These are phyloP conservation scores for Alternaria triticimaculans DNA, from an alignment of 2,329 filamentous ascomycete genomes.

Conservation along the genomic window DNA sequence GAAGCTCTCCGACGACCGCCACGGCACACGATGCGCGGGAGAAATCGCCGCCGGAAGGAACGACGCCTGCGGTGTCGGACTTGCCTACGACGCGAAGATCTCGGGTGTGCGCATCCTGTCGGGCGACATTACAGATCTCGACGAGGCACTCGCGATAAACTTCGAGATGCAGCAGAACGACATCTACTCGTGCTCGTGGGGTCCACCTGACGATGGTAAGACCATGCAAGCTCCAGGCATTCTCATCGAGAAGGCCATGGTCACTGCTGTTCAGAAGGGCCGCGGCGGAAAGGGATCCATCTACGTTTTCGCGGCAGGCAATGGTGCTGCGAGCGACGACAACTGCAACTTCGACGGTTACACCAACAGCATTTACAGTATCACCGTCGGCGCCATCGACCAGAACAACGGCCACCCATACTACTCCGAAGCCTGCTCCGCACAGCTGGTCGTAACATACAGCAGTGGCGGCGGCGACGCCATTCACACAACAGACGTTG, in stretches of 20 bases:
- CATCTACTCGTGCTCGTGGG: slow-evolving; percentile 99
- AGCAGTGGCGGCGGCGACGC: slow-evolving; percentile 87
- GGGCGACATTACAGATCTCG: slow-evolving; percentile 86
- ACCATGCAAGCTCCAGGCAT: slow-evolving; percentile 95
- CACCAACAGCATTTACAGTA: slow-evolving; percentile 99
- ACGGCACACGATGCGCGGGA: slow-evolving; percentile 93
- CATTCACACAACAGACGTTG: slow-evolving; percentile 97
- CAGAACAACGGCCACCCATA: slow-evolving; percentile 86
- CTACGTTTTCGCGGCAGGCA: slow-evolving; percentile 96
- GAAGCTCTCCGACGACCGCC: slow-evolving; percentile 80
- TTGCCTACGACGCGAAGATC: slow-evolving; percentile 90
- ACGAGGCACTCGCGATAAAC: slow-evolving; percentile 91
- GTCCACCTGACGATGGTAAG: slow-evolving; percentile 88
- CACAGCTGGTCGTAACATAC: slow-evolving; percentile 94
- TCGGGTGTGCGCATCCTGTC: slow-evolving; percentile 92
- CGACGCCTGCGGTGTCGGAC: slow-evolving; percentile 91
- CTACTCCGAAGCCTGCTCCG: slow-evolving; percentile 96
- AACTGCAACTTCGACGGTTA: slow-evolving; percentile 99
- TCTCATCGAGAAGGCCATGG: slow-evolving; percentile 86
- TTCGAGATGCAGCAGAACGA: slow-evolving; percentile 90
- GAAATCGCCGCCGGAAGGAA: slow-evolving; percentile 94
- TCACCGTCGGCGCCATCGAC: slow-evolving; percentile 93
- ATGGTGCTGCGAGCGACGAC: slow-evolving; percentile 84
- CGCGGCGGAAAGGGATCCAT: slow-evolving; percentile 84
- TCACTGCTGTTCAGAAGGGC: slow-evolving; percentile 89